Evolutionary conservation across 1,139 yeast species (phyloP), one percentile per base, ranked within the genome.

Genomic region (Kodamaea sp.): DNA sequence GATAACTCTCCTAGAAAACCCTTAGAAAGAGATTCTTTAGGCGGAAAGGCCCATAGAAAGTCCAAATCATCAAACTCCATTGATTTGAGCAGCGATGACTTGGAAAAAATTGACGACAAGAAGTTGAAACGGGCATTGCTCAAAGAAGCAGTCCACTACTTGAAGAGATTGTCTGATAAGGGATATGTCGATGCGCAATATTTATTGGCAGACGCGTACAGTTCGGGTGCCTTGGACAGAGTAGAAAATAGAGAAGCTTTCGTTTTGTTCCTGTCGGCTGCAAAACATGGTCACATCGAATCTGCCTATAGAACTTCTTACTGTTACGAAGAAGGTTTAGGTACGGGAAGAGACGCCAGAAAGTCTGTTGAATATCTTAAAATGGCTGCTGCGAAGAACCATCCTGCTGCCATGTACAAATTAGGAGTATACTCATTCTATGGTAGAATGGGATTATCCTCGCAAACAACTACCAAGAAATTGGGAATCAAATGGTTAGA

Each of bases 381-480:
- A 53, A 83, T 83, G 59, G 96, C 97, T 0, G 96, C 97, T 0
- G 75, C 90, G 19, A 83, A 84, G 53, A 87, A 87, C 53, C 98
- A 92, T 57, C 89, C 97, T 0, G 92, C 96, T 10, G 96, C 97
- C 4, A 88, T 90, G 95, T 84, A 84, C 63, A 85, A 90, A 53
- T 70, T 89, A 43, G 97, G 97, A 5, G 71, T 87, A 31, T 89
- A 90, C 44, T 83, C 89, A 25, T 92, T 84, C 57, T 78, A 87
- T 53, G 80, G 88, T 7, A 73, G 86, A 46, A 82, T 90, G 90
- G 97, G 97, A 1, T 59, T 90, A 32, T 70, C 83, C 4, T 74
- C 76, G 43, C 81, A 78, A 48, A 68, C 79, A 16, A 79, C 75
- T 39, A 82, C 87, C 16, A 85, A 89, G 50, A 87, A 83, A 53